Evolutionary conservation across 225 moss, liverwort and hornwort genomes (phyloP), one percentile per base, ranked within the genome.

Genomic region (Straminergon stramineum): DNA sequence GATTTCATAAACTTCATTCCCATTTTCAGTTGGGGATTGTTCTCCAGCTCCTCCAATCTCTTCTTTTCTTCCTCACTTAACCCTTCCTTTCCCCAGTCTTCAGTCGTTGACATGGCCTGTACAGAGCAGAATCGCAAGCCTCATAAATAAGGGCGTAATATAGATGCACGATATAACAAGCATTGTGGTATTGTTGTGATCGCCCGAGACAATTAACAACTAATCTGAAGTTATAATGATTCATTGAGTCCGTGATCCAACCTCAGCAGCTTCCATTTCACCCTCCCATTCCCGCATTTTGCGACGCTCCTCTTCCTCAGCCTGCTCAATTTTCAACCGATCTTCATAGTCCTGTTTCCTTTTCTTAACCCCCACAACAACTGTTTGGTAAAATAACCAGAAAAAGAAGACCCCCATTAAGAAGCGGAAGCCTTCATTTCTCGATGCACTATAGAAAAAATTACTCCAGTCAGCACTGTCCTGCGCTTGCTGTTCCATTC

Each of bases 231-330:
- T 32, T 71, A 22, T 16, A 71, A 70, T 53, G 70, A 48, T 61
- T 56, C 35, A 82, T n/a, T 45, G 66, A 75, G 34, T 75, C 43
- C 10, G 27, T 65, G 61, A 91, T 88, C 73, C 88, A 43, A 97
- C 97, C 93, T 99, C 96, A 85, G 96, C 95, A 48, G 99, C 96
- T 90, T 99, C 99, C 97, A 99, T 97, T 84, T 97, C 99, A 89
- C 94, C 93, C 93, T 99, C 97, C 99, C 99, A 99, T 90, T 99
- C 99, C 51, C 96, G 92, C 99, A 99, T 96, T 88, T 99, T 99
- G 74, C 96, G 96, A 88, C 99, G 94, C 4, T 99, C 99, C 88
- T 97, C 99, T 83, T 99, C 99, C 84, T 99, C 99, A 82, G 97
- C 92, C 88, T 96, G 90, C 89, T 99, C 99, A 87, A 99, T 99